Conservation (phyloP, 306 rosid genomes). For the Astragalus membranaceus region DNA sequence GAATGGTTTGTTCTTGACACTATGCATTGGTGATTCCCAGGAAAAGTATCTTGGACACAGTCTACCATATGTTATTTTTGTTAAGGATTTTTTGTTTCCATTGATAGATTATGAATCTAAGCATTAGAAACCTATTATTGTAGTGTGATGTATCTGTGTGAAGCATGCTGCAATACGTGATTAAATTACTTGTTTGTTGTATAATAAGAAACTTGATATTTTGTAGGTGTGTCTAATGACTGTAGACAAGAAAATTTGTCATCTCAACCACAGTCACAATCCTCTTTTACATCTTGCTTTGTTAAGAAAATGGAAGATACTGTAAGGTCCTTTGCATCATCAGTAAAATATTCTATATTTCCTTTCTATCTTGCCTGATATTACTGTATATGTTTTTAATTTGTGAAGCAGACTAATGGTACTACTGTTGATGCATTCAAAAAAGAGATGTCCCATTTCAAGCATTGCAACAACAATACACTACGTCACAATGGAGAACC, state of each 20-base stretch:
- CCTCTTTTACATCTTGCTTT: constrained; percentile 43
- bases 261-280: constrained; percentile 23
- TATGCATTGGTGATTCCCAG: not conserved
- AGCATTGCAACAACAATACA: constrained; percentile 29
- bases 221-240: constrained; percentile 41
- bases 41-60: constrained; percentile 6
- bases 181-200: not conserved
- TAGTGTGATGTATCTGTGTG: constrained; percentile 10
- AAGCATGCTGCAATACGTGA: not conserved
- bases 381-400: constrained; percentile 21
- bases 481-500: constrained; percentile 22
- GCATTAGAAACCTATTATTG: constrained; percentile 8
- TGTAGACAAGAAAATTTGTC: constrained; percentile 30
- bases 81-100: not conserved
- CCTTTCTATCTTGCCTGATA: constrained; percentile 8
- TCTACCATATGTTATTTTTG: not conserved
- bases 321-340: constrained; percentile 44
- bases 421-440: constrained; percentile 25
- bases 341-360: constrained; percentile 4
- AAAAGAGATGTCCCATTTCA: constrained; percentile 44
- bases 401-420: constrained; percentile 44
- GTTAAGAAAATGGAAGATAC: constrained; percentile 40
- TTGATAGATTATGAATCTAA: not conserved
- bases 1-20: not conserved
- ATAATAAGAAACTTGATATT: constrained; percentile 17